Percentiles rank a stretch among this genome's conserved stretches.
Conservation (phyloP, 2,329 filamentous ascomycete genomes). For the Colletotrichum trifolii region DNA sequence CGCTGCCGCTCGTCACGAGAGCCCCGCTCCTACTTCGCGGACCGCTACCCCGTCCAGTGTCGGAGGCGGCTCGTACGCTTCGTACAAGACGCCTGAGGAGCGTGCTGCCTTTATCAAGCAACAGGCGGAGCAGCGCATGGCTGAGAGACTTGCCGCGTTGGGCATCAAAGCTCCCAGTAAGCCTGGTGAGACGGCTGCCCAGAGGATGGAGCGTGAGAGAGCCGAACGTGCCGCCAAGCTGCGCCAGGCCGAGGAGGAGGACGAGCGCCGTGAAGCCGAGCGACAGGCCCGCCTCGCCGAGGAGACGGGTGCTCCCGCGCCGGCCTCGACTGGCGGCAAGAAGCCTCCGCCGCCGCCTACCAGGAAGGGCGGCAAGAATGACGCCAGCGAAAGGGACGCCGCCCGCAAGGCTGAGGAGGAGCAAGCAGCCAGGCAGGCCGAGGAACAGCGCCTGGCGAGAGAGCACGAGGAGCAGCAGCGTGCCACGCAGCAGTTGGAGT, state of each 20-base stretch:
- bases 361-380: constrained; percentile 74
- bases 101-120: constrained; percentile 96
- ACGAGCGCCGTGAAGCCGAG: constrained; percentile 87
- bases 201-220: constrained; percentile 88
- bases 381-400: constrained; percentile 66
- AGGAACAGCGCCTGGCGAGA: constrained; percentile 73
- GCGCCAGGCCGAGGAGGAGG: constrained; percentile 92
- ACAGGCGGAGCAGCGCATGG: constrained; percentile 96
- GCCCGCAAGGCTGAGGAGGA: constrained; percentile 69
- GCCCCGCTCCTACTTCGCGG: constrained; percentile 63
- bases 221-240: constrained; percentile 89
- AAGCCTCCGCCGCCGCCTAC: constrained; percentile 85
- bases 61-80: constrained; percentile 76
- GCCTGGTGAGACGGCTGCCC: constrained; percentile 81
- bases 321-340: constrained; percentile 61
- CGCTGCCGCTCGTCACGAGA: constrained; percentile 57
- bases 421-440: constrained; percentile 66
- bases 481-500: constrained; percentile 84
- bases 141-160: constrained; percentile 91
- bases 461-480: constrained; percentile 82
- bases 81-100: constrained; percentile 92
- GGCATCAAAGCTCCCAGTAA: constrained; percentile 88
- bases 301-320: constrained; percentile 74
- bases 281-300: constrained; percentile 84
- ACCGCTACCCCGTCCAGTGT: constrained; percentile 62